Percentiles rank a stretch among this genome's conserved stretches.
phyloP scores from a whole-genome alignment of 257 asterid genomes.

The Petunia axillaris region DNA sequence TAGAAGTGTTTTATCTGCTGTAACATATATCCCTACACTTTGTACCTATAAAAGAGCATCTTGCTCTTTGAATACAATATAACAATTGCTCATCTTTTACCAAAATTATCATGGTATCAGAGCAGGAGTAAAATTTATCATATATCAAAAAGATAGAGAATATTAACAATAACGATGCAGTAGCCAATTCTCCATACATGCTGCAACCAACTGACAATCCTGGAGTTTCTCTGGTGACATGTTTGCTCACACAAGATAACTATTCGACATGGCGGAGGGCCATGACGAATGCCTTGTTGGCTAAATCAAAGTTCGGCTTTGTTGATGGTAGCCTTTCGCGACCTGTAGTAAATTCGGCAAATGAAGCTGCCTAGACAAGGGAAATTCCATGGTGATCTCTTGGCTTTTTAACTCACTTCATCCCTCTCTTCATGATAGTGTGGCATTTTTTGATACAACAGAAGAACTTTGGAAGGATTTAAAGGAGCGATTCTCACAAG shows the following conservation, averaged over 20 bases:
- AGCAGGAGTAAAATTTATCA: no score
- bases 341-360: not conserved
- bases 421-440: not conserved
- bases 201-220: no score
- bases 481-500: conserved; percentile 23
- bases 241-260: not conserved
- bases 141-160: no score
- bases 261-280: not conserved
- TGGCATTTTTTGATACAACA: not conserved
- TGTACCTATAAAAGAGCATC: no score
- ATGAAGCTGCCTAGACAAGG: not conserved
- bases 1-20: not conserved
- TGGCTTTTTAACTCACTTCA: conserved; percentile 19
- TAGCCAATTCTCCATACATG: no score
- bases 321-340: not conserved
- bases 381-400: not conserved
- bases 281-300: conserved; percentile 15
- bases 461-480: not conserved
- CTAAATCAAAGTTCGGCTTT: conserved; percentile 9
- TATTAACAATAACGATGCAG: no score
- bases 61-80: no score
- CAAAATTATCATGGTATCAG: no score
- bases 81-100: no score
- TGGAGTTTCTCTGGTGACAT: not conserved
- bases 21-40: no score